Base-by-base conservation (phyloP, 164 flowering plant genomes). In the Tetrastigma voinierianum region DNA sequence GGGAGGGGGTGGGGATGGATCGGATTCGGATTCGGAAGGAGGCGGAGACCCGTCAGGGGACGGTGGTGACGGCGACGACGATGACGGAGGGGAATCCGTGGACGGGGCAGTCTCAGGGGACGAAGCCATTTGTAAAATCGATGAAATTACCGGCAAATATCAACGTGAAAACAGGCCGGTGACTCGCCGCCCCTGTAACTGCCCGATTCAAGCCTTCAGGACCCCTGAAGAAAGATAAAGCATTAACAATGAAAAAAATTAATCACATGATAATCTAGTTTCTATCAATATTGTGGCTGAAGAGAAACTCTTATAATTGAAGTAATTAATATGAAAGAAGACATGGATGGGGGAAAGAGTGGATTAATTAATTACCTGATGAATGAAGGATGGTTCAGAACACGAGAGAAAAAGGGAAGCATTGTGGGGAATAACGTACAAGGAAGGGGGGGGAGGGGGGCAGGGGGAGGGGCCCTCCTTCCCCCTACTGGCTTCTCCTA, bases 21-120 rank as follows among this genome's bases (percentile, higher is more conserved):
- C 21, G 58, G 25, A 3, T 14, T 47, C 14, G 51, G 51, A 47
- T 9, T 51, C 53, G 2, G 48, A 4, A 14, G 64, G 9, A 16
- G 62, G 24, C 6, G 66, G 46, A 2, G 59, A 13, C 46, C 32
- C 9, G 10, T 23, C 19, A 4, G 67, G 16, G 17, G 67, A 52
- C 2, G 67, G 5, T 18, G 65, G 32, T 40, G 64, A 19, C 3
- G 74, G 19, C 3, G 72, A 16, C 13, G 82, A 40, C 20, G 74
- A 47, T 4, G 78, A 68, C 1, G 73, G 23, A 17, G 67, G 55
- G 5, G 68, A 24, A 16, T 57, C 56, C 0, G 68, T 63, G 0
- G 81, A 45, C 45, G 82, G 72, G 59, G 77, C 70, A 69, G 70
- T 62, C 56, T 14, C 75, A 58, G 76, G 67, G 54, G 77, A 15